Conservation (phyloP, 2,329 filamentous ascomycete genomes). For the Fusarium sp. region DNA sequence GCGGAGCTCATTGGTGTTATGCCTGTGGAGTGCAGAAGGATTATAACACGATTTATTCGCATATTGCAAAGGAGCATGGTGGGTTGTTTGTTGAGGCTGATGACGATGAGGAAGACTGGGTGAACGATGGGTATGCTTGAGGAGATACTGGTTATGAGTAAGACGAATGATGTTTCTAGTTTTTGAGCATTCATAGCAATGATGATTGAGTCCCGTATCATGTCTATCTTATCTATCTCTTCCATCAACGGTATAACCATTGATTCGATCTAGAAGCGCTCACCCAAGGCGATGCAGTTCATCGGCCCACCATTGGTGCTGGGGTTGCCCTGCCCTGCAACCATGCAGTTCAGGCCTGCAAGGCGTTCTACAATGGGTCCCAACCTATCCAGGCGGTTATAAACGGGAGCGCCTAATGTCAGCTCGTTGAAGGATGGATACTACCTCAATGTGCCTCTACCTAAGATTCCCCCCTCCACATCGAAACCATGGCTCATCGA, state of each 20-base stretch:
- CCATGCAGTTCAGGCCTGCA: too few species aligned
- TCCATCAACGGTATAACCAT: background rate
- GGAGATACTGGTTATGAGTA: background rate
- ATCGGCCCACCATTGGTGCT: too few species aligned
- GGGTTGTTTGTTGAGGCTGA: constrained; percentile 43
- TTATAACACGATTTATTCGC: constrained; percentile 50
- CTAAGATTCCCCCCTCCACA: too few species aligned
- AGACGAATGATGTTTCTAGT: background rate
- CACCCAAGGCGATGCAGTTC: too few species aligned
- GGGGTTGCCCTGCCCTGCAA: too few species aligned
- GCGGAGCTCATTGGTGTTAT: constrained; percentile 56
- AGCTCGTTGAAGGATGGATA: too few species aligned
- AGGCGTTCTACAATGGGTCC: too few species aligned
- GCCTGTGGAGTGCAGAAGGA: constrained; percentile 50
- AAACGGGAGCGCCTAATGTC: too few species aligned
- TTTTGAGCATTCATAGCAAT: background rate
- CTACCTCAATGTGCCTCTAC: too few species aligned
- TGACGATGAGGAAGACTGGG: constrained; percentile 36
- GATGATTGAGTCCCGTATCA: background rate
- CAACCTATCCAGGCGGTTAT: too few species aligned
- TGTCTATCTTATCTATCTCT: background rate
- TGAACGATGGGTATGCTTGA: constrained; percentile 8
- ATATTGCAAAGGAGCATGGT: constrained; percentile 51
- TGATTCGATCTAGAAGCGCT: too few species aligned
- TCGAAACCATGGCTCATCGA: background rate